Evolutionary conservation across 192 early-diverging fungal species (phyloP).

Genomic region (Ambispora gerdemannii): DNA sequence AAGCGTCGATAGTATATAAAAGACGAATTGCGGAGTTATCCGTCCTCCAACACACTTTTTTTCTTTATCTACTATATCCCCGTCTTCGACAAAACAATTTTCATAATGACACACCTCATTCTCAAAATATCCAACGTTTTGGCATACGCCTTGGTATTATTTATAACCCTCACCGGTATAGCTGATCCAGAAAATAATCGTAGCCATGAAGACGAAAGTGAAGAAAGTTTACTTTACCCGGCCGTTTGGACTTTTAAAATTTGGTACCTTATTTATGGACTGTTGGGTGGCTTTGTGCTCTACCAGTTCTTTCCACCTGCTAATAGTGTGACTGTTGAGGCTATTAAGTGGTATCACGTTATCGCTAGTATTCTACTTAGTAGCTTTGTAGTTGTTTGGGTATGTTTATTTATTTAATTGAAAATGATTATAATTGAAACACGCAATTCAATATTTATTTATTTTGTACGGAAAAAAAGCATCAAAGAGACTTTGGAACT

Average conservation of each 20-base stretch:
- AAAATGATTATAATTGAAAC: background rate
- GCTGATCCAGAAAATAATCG: background rate
- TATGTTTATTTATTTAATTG: background rate
- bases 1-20: too few relatives aligned
- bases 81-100: too few relatives aligned
- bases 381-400: background rate
- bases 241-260: slow-evolving; percentile 15
- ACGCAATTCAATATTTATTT: background rate
- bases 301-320: slow-evolving; percentile 23
- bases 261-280: slow-evolving; percentile 4
- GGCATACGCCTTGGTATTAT: background rate
- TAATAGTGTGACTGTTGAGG: slow-evolving; percentile 2
- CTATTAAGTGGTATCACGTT: slow-evolving; percentile 9
- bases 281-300: slow-evolving; percentile 16
- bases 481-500: too few relatives aligned
- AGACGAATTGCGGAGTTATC: too few relatives aligned
- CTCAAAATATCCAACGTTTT: background rate
- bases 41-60: too few relatives aligned
- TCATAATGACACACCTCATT: too few relatives aligned
- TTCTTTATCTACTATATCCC: too few relatives aligned
- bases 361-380: background rate
- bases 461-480: too few relatives aligned
- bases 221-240: background rate
- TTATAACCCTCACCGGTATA: background rate
- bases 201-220: too few relatives aligned